Conservation (phyloP, 208 protist species). For the Leishmania lainsoni region DNA sequence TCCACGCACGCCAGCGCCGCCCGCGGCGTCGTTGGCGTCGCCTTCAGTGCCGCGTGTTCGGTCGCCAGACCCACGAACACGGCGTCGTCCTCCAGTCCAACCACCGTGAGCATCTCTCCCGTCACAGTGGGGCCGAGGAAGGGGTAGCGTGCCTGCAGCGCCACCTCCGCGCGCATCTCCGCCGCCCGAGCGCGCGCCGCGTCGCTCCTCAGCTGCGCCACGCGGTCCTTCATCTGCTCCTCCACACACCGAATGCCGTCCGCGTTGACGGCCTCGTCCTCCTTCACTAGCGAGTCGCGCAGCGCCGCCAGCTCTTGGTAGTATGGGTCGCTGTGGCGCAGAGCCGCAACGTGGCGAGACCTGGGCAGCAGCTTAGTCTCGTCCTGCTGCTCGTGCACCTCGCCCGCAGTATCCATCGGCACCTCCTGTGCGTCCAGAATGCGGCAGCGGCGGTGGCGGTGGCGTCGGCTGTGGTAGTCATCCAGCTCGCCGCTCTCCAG, state of each 20-base stretch:
- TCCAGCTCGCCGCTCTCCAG: conserved; percentile 30
- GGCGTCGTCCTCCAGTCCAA: background rate
- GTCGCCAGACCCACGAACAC: conserved; percentile 1
- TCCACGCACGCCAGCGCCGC: conserved; percentile 15
- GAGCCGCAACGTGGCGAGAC: conserved; percentile 18
- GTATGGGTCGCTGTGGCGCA: conserved; percentile 38
- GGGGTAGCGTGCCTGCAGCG: too few relatives aligned
- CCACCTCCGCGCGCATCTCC: too few relatives aligned
- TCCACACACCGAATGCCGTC: conserved; percentile 39
- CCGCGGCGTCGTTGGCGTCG: background rate
- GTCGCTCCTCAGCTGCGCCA: too few relatives aligned
- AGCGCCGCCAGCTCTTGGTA: conserved; percentile 56
- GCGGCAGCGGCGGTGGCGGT: conserved; percentile 29
- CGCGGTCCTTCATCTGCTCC: too few relatives aligned
- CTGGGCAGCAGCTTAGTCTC: conserved; percentile 24
- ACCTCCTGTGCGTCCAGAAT: conserved; percentile 19
- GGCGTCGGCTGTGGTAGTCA: conserved; percentile 33
- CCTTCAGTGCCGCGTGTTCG: background rate
- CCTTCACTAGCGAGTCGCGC: conserved; percentile 32
- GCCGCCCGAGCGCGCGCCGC: too few relatives aligned
- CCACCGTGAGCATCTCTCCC: background rate
- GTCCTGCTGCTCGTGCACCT: conserved; percentile 30
- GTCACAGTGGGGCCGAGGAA: too few relatives aligned
- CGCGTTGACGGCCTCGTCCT: conserved; percentile 39
- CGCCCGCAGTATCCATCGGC: conserved; percentile 18